phyloP scores from a whole-genome alignment of 805 yeast species.

The Candida peoriensis region DNA sequence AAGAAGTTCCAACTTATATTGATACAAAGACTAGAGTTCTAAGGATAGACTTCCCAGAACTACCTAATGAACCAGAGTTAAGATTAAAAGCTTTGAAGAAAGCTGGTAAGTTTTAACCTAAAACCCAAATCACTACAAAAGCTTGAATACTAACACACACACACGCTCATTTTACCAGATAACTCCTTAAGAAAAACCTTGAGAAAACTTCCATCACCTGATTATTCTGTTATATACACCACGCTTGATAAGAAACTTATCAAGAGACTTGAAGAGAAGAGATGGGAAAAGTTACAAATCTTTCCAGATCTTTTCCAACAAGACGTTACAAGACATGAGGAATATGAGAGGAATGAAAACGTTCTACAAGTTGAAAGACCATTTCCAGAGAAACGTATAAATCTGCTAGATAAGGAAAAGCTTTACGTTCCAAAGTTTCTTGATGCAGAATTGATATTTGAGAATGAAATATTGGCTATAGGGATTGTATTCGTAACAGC shows the following conservation, averaged over 20 bases:
- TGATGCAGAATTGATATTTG: slow-evolving; percentile 41
- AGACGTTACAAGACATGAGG: slow-evolving; percentile 44
- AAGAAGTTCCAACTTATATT: slow-evolving; percentile 48
- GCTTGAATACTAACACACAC: slow-evolving; percentile 10
- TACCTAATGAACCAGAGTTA: slow-evolving; percentile 32
- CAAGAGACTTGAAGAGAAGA: slow-evolving; percentile 23
- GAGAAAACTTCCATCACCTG: slow-evolving; percentile 73
- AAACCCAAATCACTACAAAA: background rate
- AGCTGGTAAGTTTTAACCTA: slow-evolving; percentile 34
- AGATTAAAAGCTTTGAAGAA: slow-evolving; percentile 30
- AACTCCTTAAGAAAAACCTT: slow-evolving; percentile 44
- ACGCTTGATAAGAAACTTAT: slow-evolving; percentile 28
- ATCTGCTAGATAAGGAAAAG: slow-evolving; percentile 26
- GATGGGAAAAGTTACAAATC: slow-evolving; percentile 34
- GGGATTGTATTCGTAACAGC: slow-evolving; percentile 26
- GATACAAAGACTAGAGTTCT: slow-evolving; percentile 64
- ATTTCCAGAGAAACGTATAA: slow-evolving; percentile 29
- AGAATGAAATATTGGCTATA: slow-evolving; percentile 44
- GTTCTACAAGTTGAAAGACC: slow-evolving; percentile 25
- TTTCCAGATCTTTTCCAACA: slow-evolving; percentile 49
- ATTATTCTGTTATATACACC: slow-evolving; percentile 55
- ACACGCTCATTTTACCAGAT: slow-evolving; percentile 26
- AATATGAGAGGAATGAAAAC: slow-evolving; percentile 51
- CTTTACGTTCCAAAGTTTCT: slow-evolving; percentile 31
- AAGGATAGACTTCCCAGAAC: slow-evolving; percentile 47